These are phyloP conservation scores for Vitis cinerea DNA, from an alignment of 164 flowering plant genomes.

Conservation along the genomic window DNA sequence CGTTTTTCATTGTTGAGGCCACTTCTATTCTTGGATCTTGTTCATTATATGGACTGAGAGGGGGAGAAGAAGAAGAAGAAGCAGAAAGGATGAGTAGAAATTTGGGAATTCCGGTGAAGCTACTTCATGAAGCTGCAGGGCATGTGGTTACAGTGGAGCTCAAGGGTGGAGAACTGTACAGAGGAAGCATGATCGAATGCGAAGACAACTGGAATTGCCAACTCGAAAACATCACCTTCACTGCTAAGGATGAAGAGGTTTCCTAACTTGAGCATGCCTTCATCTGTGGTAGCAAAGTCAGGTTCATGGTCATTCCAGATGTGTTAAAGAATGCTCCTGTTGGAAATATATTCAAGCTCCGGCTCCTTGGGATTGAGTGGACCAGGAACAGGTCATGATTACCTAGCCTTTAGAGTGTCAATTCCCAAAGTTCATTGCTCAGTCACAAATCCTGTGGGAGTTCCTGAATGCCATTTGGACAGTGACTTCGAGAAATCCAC, in stretches of 20 bases:
- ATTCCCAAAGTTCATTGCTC: conserved; percentile 1
- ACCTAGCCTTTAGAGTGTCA: not conserved
- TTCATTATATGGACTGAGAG: no score
- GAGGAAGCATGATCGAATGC: conserved; percentile 88
- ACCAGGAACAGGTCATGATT: conserved; percentile 22
- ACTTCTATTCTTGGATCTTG: no score
- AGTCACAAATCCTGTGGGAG: conserved; percentile 9
- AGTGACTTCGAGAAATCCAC: no score
- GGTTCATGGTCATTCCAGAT: no score
- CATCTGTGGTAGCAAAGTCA: no score
- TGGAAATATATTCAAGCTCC: conserved; percentile 13
- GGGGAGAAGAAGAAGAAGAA: not conserved
- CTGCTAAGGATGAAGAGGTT: no score
- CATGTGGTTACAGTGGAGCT: conserved; percentile 88
- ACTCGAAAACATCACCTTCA: conserved; percentile 86
- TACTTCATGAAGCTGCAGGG: conserved; percentile 78
- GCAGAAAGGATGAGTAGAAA: conserved; percentile 51
- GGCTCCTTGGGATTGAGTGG: conserved; percentile 15
- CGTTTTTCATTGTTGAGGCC: no score
- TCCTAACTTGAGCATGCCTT: no score
- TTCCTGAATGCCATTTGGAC: conserved; percentile 18
- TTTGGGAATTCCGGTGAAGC: conserved; percentile 66
- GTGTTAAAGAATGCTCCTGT: conserved; percentile 5
- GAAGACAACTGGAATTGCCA: conserved; percentile 99
- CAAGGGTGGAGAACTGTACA: conserved; percentile 83